Base-by-base conservation (phyloP, 2,329 filamentous ascomycete species). In the Exophiala spinifera region DNA sequence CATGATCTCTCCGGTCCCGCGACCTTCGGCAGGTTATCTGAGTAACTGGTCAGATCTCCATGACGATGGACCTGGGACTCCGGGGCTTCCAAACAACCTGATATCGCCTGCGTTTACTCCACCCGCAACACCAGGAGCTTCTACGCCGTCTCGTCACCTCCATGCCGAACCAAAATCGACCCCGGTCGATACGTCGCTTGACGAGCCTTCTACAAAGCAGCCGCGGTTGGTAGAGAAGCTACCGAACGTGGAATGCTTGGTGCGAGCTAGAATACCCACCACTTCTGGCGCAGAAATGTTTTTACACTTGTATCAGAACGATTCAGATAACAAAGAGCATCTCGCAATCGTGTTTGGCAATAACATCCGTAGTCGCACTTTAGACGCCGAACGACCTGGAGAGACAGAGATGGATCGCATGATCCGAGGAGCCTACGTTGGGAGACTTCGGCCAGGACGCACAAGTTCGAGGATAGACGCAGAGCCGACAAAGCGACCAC, bases 211-310 rank as follows among this genome's bases (percentile, higher is more conserved):
- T 34, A 74, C 76, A 48, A 85, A 85, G 68, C 78, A 81, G 28
- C 89, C 90, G 1, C 85, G 83, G 55, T 78, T 96, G 19, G 81
- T 96, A 5, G 79, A 87, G 61, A 82, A 78, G 13, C 77, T 97
- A 1, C 94, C 92, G 6, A 74, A 88, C 20, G 92, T 99, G n/a
- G 85, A 89, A 69, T 99, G 94, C 74, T 85, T 95, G 61, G 94
- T 97, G 46, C 87, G 94, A 62, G 94, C 94, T 15, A 86, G 94
- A 51, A 99, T 99, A 64, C 94, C 94, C 0, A 97, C 92, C 1
- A 92, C 90, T 1, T 84, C 82, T 0, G 92, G 92, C 3, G 88
- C 91, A 10, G 91, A 99, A 72, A 97, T 99, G 91, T 99, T 95
- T 72, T 74, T 99, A 48, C 92, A 99, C 68, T 78, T 97, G 0